A percentile compares a stretch with the other conserved stretches of the same genome.
phyloP scores from a whole-genome alignment of 1,284 basidiomycete genomes.

The Exobasidium cylindrosporum region DNA sequence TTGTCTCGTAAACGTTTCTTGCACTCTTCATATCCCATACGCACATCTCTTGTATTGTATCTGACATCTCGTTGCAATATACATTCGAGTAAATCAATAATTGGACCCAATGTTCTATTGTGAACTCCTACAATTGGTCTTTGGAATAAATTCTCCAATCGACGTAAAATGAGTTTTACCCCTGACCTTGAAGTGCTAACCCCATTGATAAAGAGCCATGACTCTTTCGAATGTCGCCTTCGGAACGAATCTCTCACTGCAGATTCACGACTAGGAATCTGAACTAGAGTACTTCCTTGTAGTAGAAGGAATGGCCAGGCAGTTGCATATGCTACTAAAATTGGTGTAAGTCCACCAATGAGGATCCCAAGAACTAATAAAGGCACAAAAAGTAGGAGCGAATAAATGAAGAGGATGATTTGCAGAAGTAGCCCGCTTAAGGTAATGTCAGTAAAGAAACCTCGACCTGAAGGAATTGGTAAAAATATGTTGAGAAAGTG shows the following conservation, averaged over 20 bases:
- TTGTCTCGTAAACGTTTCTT: conserved; percentile 2
- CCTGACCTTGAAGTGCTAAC: conserved; percentile 5
- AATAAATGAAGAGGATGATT: conserved; percentile 3
- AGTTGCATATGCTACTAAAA: conserved; percentile 2
- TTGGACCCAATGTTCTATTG: conserved; percentile 12
- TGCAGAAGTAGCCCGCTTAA: conserved; percentile 1
- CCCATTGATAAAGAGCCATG: conserved; percentile 9
- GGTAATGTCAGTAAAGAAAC: conserved; percentile 11
- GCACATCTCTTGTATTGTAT: conserved; percentile 1
- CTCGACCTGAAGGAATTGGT: conserved; percentile 2
- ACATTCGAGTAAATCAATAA: conserved; percentile 16
- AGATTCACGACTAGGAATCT: not conserved
- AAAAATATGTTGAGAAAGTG: conserved; percentile 5
- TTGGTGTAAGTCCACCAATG: conserved; percentile 3
- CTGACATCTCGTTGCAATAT: conserved; percentile 15
- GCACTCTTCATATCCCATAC: not conserved
- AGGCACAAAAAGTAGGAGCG: not conserved
- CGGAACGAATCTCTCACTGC: not conserved
- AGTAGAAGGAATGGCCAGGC: not conserved
- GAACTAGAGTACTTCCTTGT: not conserved
- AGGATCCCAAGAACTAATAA: not conserved
- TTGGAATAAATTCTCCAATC: conserved; percentile 7
- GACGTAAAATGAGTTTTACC: not conserved
- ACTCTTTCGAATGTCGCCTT: not conserved
- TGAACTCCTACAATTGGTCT: conserved; percentile 14